phyloP scores from a whole-genome alignment of 225 moss, liverwort and hornwort species.

The Pseudisothecium myosuroides region DNA sequence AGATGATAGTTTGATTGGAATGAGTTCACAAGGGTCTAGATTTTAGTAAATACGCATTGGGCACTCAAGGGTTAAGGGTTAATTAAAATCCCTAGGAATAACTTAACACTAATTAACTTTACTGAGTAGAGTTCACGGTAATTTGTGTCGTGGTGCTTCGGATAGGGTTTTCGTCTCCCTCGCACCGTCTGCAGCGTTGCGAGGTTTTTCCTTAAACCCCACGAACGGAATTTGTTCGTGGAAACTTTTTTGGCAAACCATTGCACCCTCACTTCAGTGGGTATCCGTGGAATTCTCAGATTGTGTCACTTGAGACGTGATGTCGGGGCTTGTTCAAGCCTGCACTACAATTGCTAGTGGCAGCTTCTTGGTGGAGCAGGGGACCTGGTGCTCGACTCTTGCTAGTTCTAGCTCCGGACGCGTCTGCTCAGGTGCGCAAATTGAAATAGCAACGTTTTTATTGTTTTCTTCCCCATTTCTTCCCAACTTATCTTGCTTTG shows the following conservation, averaged over 20 bases:
- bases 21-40: too few species aligned
- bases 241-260: not conserved
- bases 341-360: not conserved
- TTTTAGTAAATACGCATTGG: too few species aligned
- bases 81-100: too few species aligned
- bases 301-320: not conserved
- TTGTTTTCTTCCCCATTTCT: not conserved
- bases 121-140: not conserved
- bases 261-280: not conserved
- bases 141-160: not conserved
- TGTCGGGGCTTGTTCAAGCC: conserved; percentile 23
- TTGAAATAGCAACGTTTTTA: too few species aligned
- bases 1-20: too few species aligned
- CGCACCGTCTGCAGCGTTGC: not conserved
- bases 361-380: not conserved
- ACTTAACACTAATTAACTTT: not conserved
- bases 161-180: not conserved
- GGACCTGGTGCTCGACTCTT: not conserved
- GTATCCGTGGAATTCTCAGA: not conserved
- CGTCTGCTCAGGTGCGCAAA: conserved; percentile 8
- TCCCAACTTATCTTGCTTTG: not conserved
- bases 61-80: too few species aligned
- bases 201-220: conserved; percentile 3
- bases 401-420: conserved; percentile 6
- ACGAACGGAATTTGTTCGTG: not conserved